Conservation (phyloP, 2,329 filamentous ascomycete genomes). For the Daldinia sp. region DNA sequence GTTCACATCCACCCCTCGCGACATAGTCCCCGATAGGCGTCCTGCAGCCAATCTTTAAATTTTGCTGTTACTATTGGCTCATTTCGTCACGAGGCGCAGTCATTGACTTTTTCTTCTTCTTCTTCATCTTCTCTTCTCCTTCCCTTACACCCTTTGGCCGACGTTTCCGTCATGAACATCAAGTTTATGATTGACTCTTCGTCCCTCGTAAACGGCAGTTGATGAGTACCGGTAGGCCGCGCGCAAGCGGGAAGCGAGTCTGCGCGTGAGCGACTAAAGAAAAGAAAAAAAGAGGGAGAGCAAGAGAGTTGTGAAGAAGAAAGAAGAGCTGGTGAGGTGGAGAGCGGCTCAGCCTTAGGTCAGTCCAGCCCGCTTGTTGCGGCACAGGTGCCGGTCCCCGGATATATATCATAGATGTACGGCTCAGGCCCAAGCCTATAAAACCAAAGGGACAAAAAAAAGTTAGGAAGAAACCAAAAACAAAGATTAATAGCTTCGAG, state of each 20-base stretch:
- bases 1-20: conserved; percentile 31
- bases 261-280: conserved; percentile 28
- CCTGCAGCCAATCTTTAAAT: conserved; percentile 39
- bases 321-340: conserved; percentile 38
- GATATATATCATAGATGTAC: conserved; percentile 25
- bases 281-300: not conserved
- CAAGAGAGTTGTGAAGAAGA: conserved; percentile 17
- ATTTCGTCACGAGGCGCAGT: conserved; percentile 43
- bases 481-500: conserved; percentile 4
- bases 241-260: conserved; percentile 35
- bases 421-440: conserved; percentile 18
- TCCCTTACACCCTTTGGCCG: conserved; percentile 26
- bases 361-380: conserved; percentile 32
- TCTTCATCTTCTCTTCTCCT: conserved; percentile 20
- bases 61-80: conserved; percentile 39
- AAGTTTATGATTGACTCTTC: conserved; percentile 33
- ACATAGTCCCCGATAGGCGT: conserved; percentile 35
- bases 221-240: conserved; percentile 42
- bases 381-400: conserved; percentile 31
- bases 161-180: conserved; percentile 37
- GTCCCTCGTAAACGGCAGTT: conserved; percentile 43
- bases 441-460: conserved; percentile 15
- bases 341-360: conserved; percentile 36
- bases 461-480: not conserved
- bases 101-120: conserved; percentile 40